These are phyloP conservation scores for Phlebopus sp. DNA, from an alignment of 1,284 basidiomycete genomes.

Conservation along the genomic window DNA sequence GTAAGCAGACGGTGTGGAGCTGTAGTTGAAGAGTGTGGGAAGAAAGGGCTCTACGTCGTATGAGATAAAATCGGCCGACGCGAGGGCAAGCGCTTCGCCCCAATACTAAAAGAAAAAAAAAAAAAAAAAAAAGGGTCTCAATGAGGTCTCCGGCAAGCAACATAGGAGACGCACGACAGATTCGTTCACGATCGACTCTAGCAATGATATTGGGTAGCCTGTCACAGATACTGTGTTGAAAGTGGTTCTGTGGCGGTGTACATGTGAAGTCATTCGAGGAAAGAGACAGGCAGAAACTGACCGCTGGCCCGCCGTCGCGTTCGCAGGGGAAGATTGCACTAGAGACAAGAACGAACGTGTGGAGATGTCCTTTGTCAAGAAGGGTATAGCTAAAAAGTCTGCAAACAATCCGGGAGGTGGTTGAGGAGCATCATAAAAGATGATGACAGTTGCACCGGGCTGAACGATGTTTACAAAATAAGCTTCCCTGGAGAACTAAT, in stretches of 20 bases:
- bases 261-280: neutral
- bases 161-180: conserved; percentile 1
- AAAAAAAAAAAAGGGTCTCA: too few species aligned
- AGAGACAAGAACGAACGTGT: conserved; percentile 42
- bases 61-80: conserved; percentile 30
- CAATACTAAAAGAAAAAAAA: conserved; percentile 1
- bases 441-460: conserved; percentile 35
- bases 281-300: conserved; percentile 17
- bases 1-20: conserved; percentile 39
- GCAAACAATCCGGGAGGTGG: conserved; percentile 51
- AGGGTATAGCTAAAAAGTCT: conserved; percentile 40
- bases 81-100: neutral
- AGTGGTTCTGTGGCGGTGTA: conserved; percentile 1
- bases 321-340: conserved; percentile 40
- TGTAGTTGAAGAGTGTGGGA: conserved; percentile 40
- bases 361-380: conserved; percentile 36
- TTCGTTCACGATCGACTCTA: conserved; percentile 4
- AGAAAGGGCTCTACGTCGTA: conserved; percentile 60
- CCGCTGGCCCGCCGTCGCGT: conserved; percentile 42
- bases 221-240: conserved; percentile 8
- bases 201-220: neutral
- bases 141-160: neutral
- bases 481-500: neutral
- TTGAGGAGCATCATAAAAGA: conserved; percentile 54
- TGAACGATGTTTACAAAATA: conserved; percentile 11